A percentile compares a stretch with the other conserved stretches of the same genome.
These are phyloP conservation scores for Parasitella parasitica DNA, from an alignment of 371 early-diverging fungal species.

Conservation along the genomic window DNA sequence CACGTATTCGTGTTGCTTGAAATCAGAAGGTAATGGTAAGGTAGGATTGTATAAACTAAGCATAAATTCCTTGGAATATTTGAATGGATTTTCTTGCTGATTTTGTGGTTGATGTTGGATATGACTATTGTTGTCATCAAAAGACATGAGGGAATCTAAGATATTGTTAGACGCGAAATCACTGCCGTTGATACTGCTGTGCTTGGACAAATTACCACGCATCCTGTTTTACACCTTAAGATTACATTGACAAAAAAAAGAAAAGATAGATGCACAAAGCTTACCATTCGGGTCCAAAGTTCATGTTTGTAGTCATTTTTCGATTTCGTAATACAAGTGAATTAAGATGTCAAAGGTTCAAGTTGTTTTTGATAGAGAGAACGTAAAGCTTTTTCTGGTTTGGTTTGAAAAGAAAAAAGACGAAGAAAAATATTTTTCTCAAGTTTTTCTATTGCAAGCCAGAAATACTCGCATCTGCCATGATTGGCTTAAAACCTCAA, in stretches of 20 bases:
- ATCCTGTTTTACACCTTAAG: constrained; percentile 29
- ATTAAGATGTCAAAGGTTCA: neutral
- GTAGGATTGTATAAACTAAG: constrained; percentile 69
- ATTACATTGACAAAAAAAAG: neutral
- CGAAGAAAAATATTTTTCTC: neutral
- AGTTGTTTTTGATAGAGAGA: neutral
- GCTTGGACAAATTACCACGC: constrained; percentile 44
- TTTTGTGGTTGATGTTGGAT: constrained; percentile 9
- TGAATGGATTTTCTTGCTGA: constrained; percentile 52
- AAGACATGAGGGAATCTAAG: constrained; percentile 14
- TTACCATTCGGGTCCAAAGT: constrained; percentile 88
- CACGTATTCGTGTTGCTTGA: constrained; percentile 73
- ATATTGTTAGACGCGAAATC: constrained; percentile 11
- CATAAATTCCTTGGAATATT: constrained; percentile 82
- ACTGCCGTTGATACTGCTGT: constrained; percentile 24
- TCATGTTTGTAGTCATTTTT: constrained; percentile 72
- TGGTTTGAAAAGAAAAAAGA: neutral
- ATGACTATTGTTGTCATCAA: constrained; percentile 4
- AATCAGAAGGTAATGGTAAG: constrained; percentile 58
- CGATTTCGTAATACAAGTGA: neutral
- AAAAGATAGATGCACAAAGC: neutral
- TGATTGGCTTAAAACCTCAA: neutral
- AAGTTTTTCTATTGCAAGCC: neutral
- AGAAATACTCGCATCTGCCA: neutral
- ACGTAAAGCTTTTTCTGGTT: neutral